Percentiles rank a stretch among this genome's conserved stretches.
These are phyloP conservation scores for Galerina sulciceps DNA, from an alignment of 768 basidiomycete genomes.

Conservation along the genomic window DNA sequence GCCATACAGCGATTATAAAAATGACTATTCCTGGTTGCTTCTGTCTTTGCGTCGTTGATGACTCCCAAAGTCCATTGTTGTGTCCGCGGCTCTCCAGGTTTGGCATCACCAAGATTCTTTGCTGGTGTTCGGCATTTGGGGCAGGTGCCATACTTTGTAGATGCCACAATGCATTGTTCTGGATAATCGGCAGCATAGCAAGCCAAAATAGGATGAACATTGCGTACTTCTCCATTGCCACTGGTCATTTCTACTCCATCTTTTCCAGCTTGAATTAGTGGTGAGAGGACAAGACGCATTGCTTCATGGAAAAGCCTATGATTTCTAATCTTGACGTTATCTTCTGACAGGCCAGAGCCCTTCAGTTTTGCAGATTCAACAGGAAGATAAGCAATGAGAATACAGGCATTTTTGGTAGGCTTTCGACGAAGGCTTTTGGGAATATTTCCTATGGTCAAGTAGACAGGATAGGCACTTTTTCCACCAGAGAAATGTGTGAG, in stretches of 20 bases:
- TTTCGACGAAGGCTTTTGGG: slow-evolving; percentile 33
- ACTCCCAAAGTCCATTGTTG: background rate
- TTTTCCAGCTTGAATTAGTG: slow-evolving; percentile 21
- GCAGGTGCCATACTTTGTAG: slow-evolving; percentile 21
- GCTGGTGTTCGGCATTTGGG: slow-evolving; percentile 12
- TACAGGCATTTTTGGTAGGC: slow-evolving; percentile 31
- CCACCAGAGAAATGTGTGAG: slow-evolving; percentile 38
- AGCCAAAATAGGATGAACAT: slow-evolving; percentile 16
- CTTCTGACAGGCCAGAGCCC: background rate
- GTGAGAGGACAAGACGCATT: slow-evolving; percentile 33
- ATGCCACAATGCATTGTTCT: slow-evolving; percentile 41
- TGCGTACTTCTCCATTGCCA: slow-evolving; percentile 29
- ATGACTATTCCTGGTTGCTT: background rate
- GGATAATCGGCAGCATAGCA: slow-evolving; percentile 36
- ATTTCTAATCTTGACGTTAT: background rate
- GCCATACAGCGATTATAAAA: slow-evolving; percentile 9
- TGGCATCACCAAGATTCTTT: slow-evolving; percentile 2
- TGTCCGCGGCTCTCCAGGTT: background rate
- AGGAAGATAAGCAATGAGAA: slow-evolving; percentile 43
- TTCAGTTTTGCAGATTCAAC: slow-evolving; percentile 26
- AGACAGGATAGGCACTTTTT: slow-evolving; percentile 47
- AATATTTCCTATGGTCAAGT: slow-evolving; percentile 46
- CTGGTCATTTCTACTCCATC: slow-evolving; percentile 36
- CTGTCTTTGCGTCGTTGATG: background rate
- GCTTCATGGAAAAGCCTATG: slow-evolving; percentile 41